Evolutionary conservation across 1,284 basidiomycete genomes (phyloP), one percentile per base, ranked within the genome.

Genomic region (Caloboletus firmus): DNA sequence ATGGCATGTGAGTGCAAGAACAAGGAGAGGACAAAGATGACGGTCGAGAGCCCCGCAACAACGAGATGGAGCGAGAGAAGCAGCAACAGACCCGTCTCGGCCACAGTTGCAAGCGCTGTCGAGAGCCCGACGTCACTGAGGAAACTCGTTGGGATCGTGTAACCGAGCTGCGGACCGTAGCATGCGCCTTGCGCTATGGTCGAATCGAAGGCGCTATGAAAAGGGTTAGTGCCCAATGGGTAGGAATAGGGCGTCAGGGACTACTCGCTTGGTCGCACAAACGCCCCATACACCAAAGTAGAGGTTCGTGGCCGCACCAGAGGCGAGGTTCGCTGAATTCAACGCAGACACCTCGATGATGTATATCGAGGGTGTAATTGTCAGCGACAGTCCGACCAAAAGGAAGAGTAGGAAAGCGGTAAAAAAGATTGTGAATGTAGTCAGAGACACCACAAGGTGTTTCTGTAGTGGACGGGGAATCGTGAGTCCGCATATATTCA

Each of bases 211-310:
- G 47, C 0, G 46, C 68, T 70, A 42, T 10, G 22, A 44, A 18
- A 22, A 6, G 1, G 5, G 26, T 64, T 4, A 58, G 36, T 12
- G n/a, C 13, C 2, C 18, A 11, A 11, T 9, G 2, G 28, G 12
- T 1, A 7, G 15, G 20, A 40, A 24, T 5, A 22, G 7, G 5
- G 18, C 2, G 8, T 3, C 9, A 13, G n/a, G 9, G 17, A 32
- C 28, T 18, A 44, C 64, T 55, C 43, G 80, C 85, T 78, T 80
- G 11, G 72, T 75, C 1, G 82, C 81, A 69, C 88, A 91, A 40
- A 85, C 74, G 2, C 88, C 88, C 87, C 87, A 91, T 6, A 89
- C 83, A 2, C 88, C 88, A 58, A 90, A 89, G 32, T 80, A 76
- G 22, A 90, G 67, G 58, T 78, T 74, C 3, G 82, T 86, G 7